Percentiles rank a stretch among this genome's conserved stretches.
phyloP scores from a whole-genome alignment of 805 yeast genomes.

The Metschnikowia shivogae region DNA sequence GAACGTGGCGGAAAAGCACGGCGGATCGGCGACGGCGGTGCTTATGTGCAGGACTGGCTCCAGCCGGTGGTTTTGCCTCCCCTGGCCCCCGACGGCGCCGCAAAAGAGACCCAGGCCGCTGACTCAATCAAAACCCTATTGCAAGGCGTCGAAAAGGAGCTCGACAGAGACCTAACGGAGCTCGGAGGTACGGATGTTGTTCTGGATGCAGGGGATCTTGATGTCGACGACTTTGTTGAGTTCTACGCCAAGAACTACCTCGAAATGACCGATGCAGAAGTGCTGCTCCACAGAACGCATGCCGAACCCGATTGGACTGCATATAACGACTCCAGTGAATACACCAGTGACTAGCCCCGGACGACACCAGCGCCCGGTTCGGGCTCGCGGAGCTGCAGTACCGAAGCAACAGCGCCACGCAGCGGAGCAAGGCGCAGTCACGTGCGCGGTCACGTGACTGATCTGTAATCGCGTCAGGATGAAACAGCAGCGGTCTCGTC shows the following conservation, averaged over 20 bases:
- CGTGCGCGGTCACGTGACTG: too few relatives aligned
- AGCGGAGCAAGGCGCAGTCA: too few relatives aligned
- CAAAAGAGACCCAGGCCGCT: neutral
- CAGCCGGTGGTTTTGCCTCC: neutral
- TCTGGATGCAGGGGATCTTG: conserved; percentile 5
- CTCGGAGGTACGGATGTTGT: neutral
- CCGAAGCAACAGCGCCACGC: too few relatives aligned
- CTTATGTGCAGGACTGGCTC: neutral
- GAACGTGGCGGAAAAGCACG: neutral
- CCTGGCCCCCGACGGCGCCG: too few relatives aligned
- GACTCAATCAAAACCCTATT: neutral
- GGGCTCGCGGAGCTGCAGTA: too few relatives aligned
- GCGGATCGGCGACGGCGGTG: neutral
- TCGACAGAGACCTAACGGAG: neutral
- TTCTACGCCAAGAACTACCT: conserved; percentile 11
- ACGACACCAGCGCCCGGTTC: too few relatives aligned
- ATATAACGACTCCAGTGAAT: conserved; percentile 15
- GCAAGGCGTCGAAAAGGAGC: neutral
- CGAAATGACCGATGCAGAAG: conserved; percentile 7
- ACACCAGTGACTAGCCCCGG: conserved; percentile 1
- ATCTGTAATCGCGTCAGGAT: neutral
- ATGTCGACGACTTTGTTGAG: conserved; percentile 16
- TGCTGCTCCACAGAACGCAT: conserved; percentile 5
- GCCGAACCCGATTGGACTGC: conserved; percentile 8
- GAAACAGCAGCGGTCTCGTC: neutral